These are phyloP conservation scores for Aspergillus hortae DNA, from an alignment of 2,329 filamentous ascomycete species.

Conservation along the genomic window DNA sequence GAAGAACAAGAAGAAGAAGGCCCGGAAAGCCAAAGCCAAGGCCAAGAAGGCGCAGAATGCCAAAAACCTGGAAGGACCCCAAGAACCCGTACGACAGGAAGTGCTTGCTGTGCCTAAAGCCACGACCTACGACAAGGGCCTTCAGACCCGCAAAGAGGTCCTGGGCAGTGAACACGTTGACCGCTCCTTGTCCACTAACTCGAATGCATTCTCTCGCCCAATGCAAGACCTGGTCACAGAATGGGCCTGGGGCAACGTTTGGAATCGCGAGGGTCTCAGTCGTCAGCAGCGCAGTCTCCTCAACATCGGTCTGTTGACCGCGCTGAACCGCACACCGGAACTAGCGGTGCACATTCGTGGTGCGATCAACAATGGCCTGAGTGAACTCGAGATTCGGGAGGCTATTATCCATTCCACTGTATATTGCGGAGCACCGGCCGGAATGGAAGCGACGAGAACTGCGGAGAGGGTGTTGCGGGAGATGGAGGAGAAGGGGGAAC, in stretches of 20 bases:
- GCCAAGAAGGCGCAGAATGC: not conserved
- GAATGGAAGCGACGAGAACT: constrained; percentile 53
- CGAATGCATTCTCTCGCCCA: constrained; percentile 57
- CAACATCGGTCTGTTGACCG: constrained; percentile 64
- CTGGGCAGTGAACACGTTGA: constrained; percentile 62
- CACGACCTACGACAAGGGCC: constrained; percentile 55
- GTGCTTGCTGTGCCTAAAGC: not conserved
- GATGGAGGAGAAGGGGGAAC: constrained; percentile 46
- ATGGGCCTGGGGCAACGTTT: constrained; percentile 62
- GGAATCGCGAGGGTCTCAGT: constrained; percentile 61
- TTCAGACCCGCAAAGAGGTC: constrained; percentile 58
- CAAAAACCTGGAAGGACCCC: constrained; percentile 31
- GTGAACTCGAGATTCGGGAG: constrained; percentile 61
- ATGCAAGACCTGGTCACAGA: constrained; percentile 63
- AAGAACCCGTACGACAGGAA: constrained; percentile 34
- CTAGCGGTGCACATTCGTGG: constrained; percentile 61
- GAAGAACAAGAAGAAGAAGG: not conserved
- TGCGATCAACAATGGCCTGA: constrained; percentile 60
- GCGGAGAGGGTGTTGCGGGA: constrained; percentile 51
- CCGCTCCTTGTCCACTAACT: constrained; percentile 52
- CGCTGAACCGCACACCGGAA: constrained; percentile 58
- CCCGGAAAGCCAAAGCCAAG: not conserved
- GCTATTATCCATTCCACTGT: constrained; percentile 49
- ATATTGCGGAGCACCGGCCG: constrained; percentile 54
- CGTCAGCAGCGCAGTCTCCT: constrained; percentile 60